Evolutionary conservation across 805 yeast genomes (phyloP), one percentile per base, ranked within the genome.

Genomic region (Wickerhamiella bombiphila): DNA sequence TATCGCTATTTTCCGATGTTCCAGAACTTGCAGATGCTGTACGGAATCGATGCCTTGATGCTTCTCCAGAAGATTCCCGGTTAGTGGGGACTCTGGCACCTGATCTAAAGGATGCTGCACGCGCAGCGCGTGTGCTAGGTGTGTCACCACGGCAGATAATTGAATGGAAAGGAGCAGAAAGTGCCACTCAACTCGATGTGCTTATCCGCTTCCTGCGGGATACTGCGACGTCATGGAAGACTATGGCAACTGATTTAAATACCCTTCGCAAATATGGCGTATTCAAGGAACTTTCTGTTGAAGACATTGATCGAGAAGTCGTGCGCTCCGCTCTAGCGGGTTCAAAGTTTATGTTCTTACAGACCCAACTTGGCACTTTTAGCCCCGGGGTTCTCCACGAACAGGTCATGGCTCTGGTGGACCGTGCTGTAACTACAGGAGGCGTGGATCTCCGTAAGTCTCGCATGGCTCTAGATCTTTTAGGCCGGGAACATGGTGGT

Each of bases 21-120:
- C 42, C 42, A 14, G 43, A 40, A 24, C 37, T 44, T 2, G 35
- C 37, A 4, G 4, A 39, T 5, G 34, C 48, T 4, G 32, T 53
- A 2, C 38, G 49, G 20, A 37, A 39, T 15, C 44, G 46, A 9
- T 51, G 54, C 30, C 40, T 52, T 18, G 22, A n/a, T 1, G 22
- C 44, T 7, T 15, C 32, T 1, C 17, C 36, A 9, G 34, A 16
- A 9, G 35, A 38, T 4, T 36, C 39, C 40, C 32, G 36, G 5
- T n/a, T n/a, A 5, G 33, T 30, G 18, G 18, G 13, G 13, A 30
- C 33, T 8, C 18, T 30, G 5, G 33, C 18, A 6, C 33, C 33
- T 5, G 22, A 7, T n/a, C 33, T 30, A 22, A 13, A 19, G 4
- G 16, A 18, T 21, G 22, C 29, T 14, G 30, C 38, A 9, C 15